Percentiles rank a stretch among this genome's conserved stretches.
Evolutionary conservation across 176 grass and related monocot genomes (phyloP).

Genomic region (Oryza glumipatula): DNA sequence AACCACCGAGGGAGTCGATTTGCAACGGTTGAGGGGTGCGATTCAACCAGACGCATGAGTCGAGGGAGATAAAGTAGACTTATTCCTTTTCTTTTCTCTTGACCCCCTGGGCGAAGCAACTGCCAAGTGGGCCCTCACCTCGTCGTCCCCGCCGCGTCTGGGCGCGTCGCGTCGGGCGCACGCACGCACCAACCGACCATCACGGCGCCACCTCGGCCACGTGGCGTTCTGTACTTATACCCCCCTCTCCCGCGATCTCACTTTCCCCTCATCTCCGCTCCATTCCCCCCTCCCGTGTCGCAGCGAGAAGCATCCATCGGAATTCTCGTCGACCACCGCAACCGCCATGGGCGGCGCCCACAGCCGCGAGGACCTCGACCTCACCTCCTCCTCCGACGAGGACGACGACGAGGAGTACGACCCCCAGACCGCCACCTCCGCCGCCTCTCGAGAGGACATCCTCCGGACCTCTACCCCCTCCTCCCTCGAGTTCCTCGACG

Average conservation of each 20-base stretch:
- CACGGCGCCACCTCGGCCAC: background rate
- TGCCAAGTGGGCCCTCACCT: background rate
- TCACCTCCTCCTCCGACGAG: slow-evolving; percentile 66
- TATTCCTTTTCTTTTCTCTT: background rate
- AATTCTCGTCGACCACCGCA: slow-evolving; percentile 23
- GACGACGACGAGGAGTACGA: slow-evolving; percentile 59
- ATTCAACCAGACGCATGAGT: no score
- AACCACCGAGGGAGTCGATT: no score
- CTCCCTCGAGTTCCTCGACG: slow-evolving; percentile 63
- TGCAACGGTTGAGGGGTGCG: no score
- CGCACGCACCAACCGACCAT: slow-evolving; percentile 42
- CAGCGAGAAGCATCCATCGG: background rate
- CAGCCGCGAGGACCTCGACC: slow-evolving; percentile 85
- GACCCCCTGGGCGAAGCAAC: slow-evolving; percentile 29
- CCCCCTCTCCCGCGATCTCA: background rate
- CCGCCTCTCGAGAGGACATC: slow-evolving; percentile 27
- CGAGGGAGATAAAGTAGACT: no score
- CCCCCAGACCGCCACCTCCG: slow-evolving; percentile 14
- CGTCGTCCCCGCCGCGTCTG: slow-evolving; percentile 17
- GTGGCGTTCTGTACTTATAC: background rate
- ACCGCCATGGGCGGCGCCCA: slow-evolving; percentile 77
- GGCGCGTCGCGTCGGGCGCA: slow-evolving; percentile 45
- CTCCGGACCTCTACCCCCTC: slow-evolving; percentile 38
- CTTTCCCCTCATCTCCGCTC: slow-evolving; percentile 11
- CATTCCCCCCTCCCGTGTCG: background rate